Percentiles rank a stretch among this genome's conserved stretches.
Evolutionary conservation across 306 rosid genomes (phyloP).

Genomic region (Canavalia ensiformis): DNA sequence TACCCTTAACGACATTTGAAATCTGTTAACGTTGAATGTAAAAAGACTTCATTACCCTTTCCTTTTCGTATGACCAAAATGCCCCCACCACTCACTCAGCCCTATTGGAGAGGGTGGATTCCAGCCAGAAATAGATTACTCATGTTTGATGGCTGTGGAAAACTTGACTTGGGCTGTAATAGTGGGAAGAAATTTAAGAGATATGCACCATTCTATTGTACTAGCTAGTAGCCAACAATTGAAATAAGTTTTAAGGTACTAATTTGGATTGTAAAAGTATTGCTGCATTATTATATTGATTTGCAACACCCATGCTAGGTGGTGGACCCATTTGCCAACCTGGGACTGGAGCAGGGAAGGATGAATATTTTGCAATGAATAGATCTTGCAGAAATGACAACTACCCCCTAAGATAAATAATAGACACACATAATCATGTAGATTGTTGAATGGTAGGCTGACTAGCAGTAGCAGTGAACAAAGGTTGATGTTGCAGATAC

Average conservation of each 20-base stretch:
- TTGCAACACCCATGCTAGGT: conserved; percentile 64
- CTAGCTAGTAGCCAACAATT: conserved; percentile 35
- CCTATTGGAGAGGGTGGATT: too few relatives aligned
- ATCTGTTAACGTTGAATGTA: too few relatives aligned
- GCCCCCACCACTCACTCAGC: too few relatives aligned
- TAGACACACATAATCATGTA: conserved; percentile 33
- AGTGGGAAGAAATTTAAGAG: conserved; percentile 50
- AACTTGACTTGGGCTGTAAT: conserved; percentile 67
- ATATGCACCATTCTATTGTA: conserved; percentile 35
- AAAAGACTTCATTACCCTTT: too few relatives aligned
- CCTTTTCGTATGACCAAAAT: too few relatives aligned
- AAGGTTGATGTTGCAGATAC: conserved; percentile 57
- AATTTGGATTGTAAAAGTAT: conserved; percentile 51
- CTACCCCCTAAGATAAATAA: conserved; percentile 38
- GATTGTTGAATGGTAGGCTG: conserved; percentile 67
- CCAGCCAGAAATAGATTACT: too few relatives aligned
- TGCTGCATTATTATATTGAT: conserved; percentile 66
- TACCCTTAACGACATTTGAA: too few relatives aligned
- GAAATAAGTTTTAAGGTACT: conserved; percentile 26
- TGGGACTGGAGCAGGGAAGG: conserved; percentile 69
- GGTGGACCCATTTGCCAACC: conserved; percentile 82
- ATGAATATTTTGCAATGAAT: conserved; percentile 62
- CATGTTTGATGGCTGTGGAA: conserved; percentile 60
- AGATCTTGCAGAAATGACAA: conserved; percentile 72
- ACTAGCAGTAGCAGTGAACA: conserved; percentile 54